Percentiles rank a stretch among this genome's conserved stretches.
phyloP scores from a whole-genome alignment of 352 stramenopile genomes.

The Phytopythium delawarense region DNA sequence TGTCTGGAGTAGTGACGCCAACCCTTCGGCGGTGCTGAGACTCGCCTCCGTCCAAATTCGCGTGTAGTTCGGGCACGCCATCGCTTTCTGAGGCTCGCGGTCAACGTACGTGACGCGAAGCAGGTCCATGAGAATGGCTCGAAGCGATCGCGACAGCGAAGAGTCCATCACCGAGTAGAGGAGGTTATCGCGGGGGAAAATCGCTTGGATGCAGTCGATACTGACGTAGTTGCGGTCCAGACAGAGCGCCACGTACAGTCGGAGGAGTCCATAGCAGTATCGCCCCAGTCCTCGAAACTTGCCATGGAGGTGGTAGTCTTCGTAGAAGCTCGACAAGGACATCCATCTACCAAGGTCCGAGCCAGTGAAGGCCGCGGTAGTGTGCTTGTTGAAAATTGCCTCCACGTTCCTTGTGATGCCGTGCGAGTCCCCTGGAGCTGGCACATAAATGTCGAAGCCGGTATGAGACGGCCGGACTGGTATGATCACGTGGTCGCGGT shows the following conservation, averaged over 20 bases:
- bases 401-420: constrained; percentile 28
- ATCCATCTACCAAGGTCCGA: constrained; percentile 32
- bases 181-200: constrained; percentile 55
- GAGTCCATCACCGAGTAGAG: constrained; percentile 43
- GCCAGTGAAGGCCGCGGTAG: constrained; percentile 5
- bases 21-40: constrained; percentile 18
- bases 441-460: constrained; percentile 55
- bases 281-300: constrained; percentile 46
- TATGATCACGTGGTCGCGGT: constrained; percentile 49
- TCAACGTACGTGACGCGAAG: constrained; percentile 64
- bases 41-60: constrained; percentile 62
- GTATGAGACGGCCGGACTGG: constrained; percentile 33
- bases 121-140: constrained; percentile 60
- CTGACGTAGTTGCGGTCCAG: constrained; percentile 74
- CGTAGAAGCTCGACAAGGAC: constrained; percentile 44
- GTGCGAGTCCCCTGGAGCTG: constrained; percentile 12
- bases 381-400: constrained; percentile 28
- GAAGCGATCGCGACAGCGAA: constrained; percentile 44
- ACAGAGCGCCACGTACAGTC: constrained; percentile 65
- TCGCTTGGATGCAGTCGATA: constrained; percentile 62
- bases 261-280: constrained; percentile 71
- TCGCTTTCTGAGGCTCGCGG: constrained; percentile 56
- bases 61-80: constrained; percentile 64
- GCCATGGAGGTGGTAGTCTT: constrained; percentile 50
- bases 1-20: constrained; percentile 23